Conservation (phyloP, 768 basidiomycete species). For the Mycena rosella region DNA sequence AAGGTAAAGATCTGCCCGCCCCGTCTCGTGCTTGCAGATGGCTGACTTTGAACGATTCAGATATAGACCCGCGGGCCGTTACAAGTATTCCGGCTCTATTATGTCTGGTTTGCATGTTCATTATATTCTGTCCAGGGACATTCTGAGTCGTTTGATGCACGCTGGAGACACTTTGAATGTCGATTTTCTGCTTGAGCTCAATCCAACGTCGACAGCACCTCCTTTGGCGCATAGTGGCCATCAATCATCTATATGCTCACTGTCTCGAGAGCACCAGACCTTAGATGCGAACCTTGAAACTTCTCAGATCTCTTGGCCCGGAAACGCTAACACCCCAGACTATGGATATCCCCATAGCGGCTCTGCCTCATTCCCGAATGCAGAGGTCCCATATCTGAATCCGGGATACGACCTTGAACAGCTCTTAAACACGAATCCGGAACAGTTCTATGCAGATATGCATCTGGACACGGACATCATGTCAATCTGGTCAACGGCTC, state of each 20-base stretch:
- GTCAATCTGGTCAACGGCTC: too few species aligned
- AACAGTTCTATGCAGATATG: too few species aligned
- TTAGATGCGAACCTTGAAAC: too few species aligned
- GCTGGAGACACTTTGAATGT: constrained; percentile 8
- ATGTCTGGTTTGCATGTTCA: neutral
- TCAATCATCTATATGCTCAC: neutral
- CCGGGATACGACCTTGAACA: too few species aligned
- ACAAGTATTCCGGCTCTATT: constrained; percentile 7
- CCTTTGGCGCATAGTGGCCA: constrained; percentile 20
- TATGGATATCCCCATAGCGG: too few species aligned
- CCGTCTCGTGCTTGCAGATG: neutral
- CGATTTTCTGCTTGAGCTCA: neutral
- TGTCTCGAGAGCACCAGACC: neutral
- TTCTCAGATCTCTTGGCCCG: too few species aligned
- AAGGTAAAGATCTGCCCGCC: neutral
- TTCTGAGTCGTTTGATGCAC: constrained; percentile 24
- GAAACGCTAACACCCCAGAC: too few species aligned
- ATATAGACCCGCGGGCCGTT: constrained; percentile 26
- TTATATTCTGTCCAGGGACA: constrained; percentile 11
- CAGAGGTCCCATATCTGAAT: too few species aligned
- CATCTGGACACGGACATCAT: too few species aligned
- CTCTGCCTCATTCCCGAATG: too few species aligned
- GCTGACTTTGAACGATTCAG: constrained; percentile 2
- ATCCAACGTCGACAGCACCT: neutral
- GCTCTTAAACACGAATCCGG: too few species aligned